phyloP scores from a whole-genome alignment of 495 filamentous ascomycete species.

The Cercophora samala region DNA sequence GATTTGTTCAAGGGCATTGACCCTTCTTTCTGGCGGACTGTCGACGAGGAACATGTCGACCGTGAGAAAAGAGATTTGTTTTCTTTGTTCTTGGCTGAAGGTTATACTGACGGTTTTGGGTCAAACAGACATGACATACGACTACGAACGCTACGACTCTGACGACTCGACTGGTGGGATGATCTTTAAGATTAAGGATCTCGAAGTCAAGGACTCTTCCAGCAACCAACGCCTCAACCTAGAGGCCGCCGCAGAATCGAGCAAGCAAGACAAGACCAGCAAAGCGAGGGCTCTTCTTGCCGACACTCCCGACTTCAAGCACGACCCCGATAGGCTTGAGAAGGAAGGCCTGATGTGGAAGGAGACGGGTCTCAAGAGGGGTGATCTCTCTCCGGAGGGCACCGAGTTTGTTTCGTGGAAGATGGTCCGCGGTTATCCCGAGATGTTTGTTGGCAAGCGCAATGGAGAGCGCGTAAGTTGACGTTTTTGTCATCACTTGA shows the following conservation, averaged over 20 bases:
- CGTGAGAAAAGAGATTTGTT: not conserved
- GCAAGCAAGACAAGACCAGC: constrained; percentile 18
- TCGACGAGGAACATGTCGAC: not conserved
- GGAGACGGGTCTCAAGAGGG: constrained; percentile 25
- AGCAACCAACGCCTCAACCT: not conserved
- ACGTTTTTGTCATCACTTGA: not conserved
- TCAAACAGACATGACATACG: not conserved
- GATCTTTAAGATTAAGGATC: constrained; percentile 21
- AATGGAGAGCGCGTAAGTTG: constrained; percentile 43
- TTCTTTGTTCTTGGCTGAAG: not conserved
- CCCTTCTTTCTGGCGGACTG: not conserved
- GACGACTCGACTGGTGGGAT: constrained; percentile 21
- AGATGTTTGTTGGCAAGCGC: constrained; percentile 51
- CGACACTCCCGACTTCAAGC: constrained; percentile 11
- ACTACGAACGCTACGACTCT: constrained; percentile 13
- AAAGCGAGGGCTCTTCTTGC: constrained; percentile 21
- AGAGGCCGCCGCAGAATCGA: not conserved
- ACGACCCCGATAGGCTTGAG: constrained; percentile 16
- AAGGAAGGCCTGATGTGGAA: constrained; percentile 20
- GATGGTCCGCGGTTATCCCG: constrained; percentile 57
- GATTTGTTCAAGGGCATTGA: not conserved
- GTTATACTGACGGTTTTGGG: not conserved
- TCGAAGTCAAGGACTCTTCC: constrained; percentile 7
- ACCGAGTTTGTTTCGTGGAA: constrained; percentile 58
- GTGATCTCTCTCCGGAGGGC: constrained; percentile 25